Base-by-base conservation (phyloP, 805 yeast genomes). In the Kodamaea laetipori region DNA sequence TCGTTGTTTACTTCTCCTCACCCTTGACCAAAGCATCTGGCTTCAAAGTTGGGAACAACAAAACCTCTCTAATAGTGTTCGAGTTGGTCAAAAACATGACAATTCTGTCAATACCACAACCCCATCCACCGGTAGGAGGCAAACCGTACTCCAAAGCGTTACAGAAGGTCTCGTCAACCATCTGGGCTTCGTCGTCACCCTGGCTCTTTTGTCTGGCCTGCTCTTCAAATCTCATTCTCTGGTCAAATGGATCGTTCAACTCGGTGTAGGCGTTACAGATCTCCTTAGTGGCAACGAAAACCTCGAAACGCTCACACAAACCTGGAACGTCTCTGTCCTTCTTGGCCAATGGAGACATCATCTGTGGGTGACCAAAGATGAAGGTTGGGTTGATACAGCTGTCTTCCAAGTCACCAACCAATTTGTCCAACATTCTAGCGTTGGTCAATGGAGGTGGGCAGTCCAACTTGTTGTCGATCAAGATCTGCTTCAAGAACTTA, bases 121-220 rank as follows among this genome's bases (percentile, higher is more conserved):
- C 99, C 98, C 98, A 92, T 57, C 99, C 99, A 69, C 95, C 98
- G 57, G 98, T 94, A 60, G 99, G 99, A 48, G 99, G 99, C 61
- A 92, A 80, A 71, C 98, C 99, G 69, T 89, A 92, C 76, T 92
- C 99, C 61, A 92, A 80, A 55, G 99, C 97, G 60, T 90, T 87
- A 77, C 95, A 86, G 90, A 92, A 92, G 52, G 87, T 85, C 76
- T 92, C 99, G 68, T 92, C 99, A 52, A 94, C 79, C 69, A 90
- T 64, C 77, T 92, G 98, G 50, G 97, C 99, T 76, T 94, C 99
- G 63, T 92, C 99, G 64, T 92, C 99, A 77, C 99, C 99, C 72
- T 89, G 97, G 54, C 76, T 98, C 77, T 92, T 92, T 78, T 94
- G 99, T 72, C 87, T 84, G 38, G 99, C 98, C 76, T 92, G 99